A percentile compares a stretch with the other conserved stretches of the same genome.
phyloP scores from a whole-genome alignment of 2,329 filamentous ascomycete genomes.

The Pestalotiopsis sp. region DNA sequence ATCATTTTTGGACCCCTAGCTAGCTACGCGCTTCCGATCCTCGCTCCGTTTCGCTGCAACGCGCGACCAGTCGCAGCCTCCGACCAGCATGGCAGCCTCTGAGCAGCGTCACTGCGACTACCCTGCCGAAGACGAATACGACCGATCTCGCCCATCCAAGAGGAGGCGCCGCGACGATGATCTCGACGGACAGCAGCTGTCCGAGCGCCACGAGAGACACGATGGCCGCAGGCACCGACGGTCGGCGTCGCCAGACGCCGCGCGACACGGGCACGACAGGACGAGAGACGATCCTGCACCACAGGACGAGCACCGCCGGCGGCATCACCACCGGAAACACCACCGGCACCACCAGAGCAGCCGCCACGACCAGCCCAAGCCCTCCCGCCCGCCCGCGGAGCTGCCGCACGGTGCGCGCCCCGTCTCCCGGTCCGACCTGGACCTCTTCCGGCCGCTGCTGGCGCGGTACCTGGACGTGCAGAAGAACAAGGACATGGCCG shows the following conservation, averaged over 20 bases:
- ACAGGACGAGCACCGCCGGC: slow-evolving; percentile 23
- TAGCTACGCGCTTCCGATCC: too few species aligned
- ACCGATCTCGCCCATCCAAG: background rate
- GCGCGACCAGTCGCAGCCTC: slow-evolving; percentile 39
- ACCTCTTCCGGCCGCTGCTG: slow-evolving; percentile 69
- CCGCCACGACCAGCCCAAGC: slow-evolving; percentile 16
- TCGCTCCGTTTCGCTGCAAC: too few species aligned
- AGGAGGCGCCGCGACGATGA: background rate
- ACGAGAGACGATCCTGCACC: background rate
- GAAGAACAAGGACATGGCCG: slow-evolving; percentile 71
- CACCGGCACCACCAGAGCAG: slow-evolving; percentile 34
- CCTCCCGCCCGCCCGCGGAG: slow-evolving; percentile 18
- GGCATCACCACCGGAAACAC: slow-evolving; percentile 27
- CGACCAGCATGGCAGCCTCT: slow-evolving; percentile 28
- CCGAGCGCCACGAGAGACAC: background rate
- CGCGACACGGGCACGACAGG: background rate
- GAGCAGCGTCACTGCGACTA: background rate
- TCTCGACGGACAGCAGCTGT: background rate
- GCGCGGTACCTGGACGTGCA: slow-evolving; percentile 87
- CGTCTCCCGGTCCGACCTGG: slow-evolving; percentile 71
- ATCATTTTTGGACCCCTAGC: too few species aligned
- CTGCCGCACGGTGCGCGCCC: slow-evolving; percentile 69
- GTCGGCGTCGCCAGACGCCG: background rate
- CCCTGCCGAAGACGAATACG: background rate
- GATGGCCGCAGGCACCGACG: background rate